Base-by-base conservation (phyloP, 2,329 filamentous ascomycete genomes). In the Fulvia fulva region DNA sequence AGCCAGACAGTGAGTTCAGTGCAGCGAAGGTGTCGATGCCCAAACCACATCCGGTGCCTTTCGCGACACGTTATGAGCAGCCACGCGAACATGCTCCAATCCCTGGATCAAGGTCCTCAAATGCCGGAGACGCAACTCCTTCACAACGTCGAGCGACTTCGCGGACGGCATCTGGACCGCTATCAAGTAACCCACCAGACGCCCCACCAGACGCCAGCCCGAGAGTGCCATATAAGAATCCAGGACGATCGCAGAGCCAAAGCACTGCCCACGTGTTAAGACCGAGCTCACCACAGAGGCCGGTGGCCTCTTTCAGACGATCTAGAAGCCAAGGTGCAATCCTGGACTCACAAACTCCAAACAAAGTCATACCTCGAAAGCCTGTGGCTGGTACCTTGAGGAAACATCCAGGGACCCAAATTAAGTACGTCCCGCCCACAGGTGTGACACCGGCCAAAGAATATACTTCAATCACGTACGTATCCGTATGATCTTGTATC, bases 131-230 rank as follows among this genome's bases (percentile, higher is more conserved):
- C 44, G 21, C 21, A 59, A 45, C 43, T 54, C 58, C 37, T 28
- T 14, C 55, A 37, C 37, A 22, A 23, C 37, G 43, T 21, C 55
- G 61, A 22, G 64, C 61, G 46, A 60, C 64, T 22, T 69, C 66
- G 56, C 43, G 68, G 46, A 53, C 61, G 51, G 55, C 63, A 32
- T 63, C 62, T 22, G 64, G 61, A 5, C 65, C 66, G 8, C 56
- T 68, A 25, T 56, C 65, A 28, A 69, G 66, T 52, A 60, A 68
- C 37, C 67, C 68, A 12, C 66, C 66, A 2, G 64, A 66, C 37
- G 19, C n/a, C 6, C 19, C 21, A 26, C 22, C 50, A 22, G 21
- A 57, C 30, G 25, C 22, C 11, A 21, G 49, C 34, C 28, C 32
- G 2, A 34, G 34, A 28, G 11, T 34, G 19, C 41, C 44, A 16